Percentiles rank a stretch among this genome's conserved stretches.
These are phyloP conservation scores for Helicostylum pulchrum DNA, from an alignment of 192 early-diverging fungal genomes.

Conservation along the genomic window DNA sequence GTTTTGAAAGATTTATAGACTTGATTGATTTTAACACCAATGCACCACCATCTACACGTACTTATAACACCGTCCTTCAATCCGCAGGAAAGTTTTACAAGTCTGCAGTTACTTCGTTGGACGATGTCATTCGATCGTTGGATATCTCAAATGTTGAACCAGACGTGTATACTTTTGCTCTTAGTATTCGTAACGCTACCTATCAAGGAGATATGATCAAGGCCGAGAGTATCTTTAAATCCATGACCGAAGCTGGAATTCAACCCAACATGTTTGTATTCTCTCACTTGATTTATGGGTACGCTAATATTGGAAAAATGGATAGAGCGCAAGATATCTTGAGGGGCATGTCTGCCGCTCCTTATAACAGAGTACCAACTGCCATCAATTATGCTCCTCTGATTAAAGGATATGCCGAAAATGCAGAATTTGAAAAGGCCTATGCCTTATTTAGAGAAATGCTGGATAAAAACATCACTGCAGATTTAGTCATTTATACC, in stretches of 20 bases:
- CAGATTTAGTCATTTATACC: conserved; percentile 24
- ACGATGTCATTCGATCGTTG: not conserved
- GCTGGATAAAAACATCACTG: conserved; percentile 10
- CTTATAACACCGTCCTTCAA: conserved; percentile 12
- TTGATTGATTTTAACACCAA: conserved; percentile 3
- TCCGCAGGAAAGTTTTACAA: conserved; percentile 13
- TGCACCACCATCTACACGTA: conserved; percentile 5
- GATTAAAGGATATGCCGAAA: conserved; percentile 14
- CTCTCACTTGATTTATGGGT: conserved; percentile 25
- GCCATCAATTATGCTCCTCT: conserved; percentile 20
- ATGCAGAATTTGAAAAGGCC: conserved; percentile 19
- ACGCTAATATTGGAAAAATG: conserved; percentile 12
- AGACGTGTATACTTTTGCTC: conserved; percentile 17
- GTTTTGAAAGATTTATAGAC: conserved; percentile 6
- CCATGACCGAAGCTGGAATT: conserved; percentile 13
- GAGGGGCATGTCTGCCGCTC: conserved; percentile 1
- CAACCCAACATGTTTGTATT: conserved; percentile 23
- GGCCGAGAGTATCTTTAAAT: conserved; percentile 7
- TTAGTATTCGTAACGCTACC: conserved; percentile 19
- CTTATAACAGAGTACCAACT: conserved; percentile 14
- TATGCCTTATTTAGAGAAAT: conserved; percentile 16
- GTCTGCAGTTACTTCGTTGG: not conserved
- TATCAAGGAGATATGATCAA: conserved; percentile 11
- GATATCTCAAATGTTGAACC: not conserved
- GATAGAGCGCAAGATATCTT: conserved; percentile 17